phyloP scores from a whole-genome alignment of 2,329 filamentous ascomycete genomes.

The Botryotinia narcissicola region DNA sequence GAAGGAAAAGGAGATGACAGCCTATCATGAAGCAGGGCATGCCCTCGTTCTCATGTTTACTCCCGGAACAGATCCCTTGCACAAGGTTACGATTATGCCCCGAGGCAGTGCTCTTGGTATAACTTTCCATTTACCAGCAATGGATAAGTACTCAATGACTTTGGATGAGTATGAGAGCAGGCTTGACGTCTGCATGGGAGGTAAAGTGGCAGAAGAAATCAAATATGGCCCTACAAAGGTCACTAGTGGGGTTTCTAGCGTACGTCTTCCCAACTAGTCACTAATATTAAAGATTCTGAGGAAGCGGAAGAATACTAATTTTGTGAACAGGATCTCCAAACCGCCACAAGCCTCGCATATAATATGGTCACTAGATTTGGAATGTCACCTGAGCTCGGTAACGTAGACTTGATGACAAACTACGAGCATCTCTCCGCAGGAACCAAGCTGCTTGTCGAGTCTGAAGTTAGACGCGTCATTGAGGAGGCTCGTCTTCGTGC shows the following conservation, averaged over 20 bases:
- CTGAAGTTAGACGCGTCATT: constrained; percentile 80
- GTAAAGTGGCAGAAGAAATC: constrained; percentile 87
- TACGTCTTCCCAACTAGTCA: constrained; percentile 46
- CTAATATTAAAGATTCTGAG: background rate
- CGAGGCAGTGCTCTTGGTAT: constrained; percentile 83
- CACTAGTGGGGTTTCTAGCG: constrained; percentile 79
- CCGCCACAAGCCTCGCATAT: constrained; percentile 79
- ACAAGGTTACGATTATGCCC: constrained; percentile 97
- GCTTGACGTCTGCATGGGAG: constrained; percentile 79
- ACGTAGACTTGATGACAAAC: constrained; percentile 80
- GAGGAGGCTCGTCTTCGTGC: constrained; percentile 79
- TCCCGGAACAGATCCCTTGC: constrained; percentile 69
- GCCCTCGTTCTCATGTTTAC: constrained; percentile 86
- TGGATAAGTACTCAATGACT: constrained; percentile 89
- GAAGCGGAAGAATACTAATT: constrained; percentile 35
- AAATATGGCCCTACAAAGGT: constrained; percentile 90
- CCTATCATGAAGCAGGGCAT: constrained; percentile 94
- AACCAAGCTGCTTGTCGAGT: constrained; percentile 83
- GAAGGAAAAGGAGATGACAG: constrained; percentile 94
- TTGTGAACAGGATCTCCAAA: constrained; percentile 67
- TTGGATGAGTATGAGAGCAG: constrained; percentile 78
- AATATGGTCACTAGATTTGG: constrained; percentile 85
- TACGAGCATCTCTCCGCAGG: constrained; percentile 80
- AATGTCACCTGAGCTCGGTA: constrained; percentile 84
- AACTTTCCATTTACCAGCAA: constrained; percentile 82